These are phyloP conservation scores for Sporothrix schenckii DNA, from an alignment of 2,329 filamentous ascomycete species.

Conservation along the genomic window DNA sequence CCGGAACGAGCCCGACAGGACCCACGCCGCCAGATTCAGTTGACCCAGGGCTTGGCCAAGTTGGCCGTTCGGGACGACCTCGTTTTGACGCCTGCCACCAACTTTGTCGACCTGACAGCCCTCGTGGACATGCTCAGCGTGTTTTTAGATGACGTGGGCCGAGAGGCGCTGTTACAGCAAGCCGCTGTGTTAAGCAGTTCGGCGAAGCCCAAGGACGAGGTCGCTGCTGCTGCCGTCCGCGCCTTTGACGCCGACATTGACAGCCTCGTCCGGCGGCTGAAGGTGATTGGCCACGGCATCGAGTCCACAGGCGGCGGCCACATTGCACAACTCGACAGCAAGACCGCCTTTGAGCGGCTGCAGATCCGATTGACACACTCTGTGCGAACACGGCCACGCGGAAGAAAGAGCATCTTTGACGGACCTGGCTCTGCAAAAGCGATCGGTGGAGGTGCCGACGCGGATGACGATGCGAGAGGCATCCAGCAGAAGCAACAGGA, in stretches of 20 bases:
- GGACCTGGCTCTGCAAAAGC: not conserved
- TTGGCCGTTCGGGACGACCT: constrained; percentile 48
- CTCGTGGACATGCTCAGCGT: constrained; percentile 71
- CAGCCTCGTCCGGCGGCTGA: constrained; percentile 62
- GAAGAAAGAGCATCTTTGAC: constrained; percentile 54
- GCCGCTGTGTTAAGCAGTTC: not conserved
- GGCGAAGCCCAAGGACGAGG: constrained; percentile 35
- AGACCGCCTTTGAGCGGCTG: constrained; percentile 74
- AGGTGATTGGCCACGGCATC: constrained; percentile 63
- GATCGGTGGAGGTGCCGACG: not conserved
- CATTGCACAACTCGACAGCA: constrained; percentile 73
- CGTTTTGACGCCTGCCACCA: constrained; percentile 55
- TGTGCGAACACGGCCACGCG: constrained; percentile 65
- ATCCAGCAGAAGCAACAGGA: constrained; percentile 34
- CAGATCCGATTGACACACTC: constrained; percentile 71
- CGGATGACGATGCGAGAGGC: not conserved
- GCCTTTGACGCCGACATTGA: constrained; percentile 74
- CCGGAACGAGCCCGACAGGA: constrained; percentile 47
- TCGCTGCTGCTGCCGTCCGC: constrained; percentile 35
- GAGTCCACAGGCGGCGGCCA: constrained; percentile 73
- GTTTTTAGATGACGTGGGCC: constrained; percentile 63
- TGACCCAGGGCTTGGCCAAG: constrained; percentile 50
- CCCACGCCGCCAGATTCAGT: constrained; percentile 44
- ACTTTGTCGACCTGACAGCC: constrained; percentile 71
- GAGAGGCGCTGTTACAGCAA: constrained; percentile 34